Percentiles rank a stretch among this genome's conserved stretches.
phyloP scores from a whole-genome alignment of 1,284 basidiomycete genomes.

The Leccinum subfulvum region DNA sequence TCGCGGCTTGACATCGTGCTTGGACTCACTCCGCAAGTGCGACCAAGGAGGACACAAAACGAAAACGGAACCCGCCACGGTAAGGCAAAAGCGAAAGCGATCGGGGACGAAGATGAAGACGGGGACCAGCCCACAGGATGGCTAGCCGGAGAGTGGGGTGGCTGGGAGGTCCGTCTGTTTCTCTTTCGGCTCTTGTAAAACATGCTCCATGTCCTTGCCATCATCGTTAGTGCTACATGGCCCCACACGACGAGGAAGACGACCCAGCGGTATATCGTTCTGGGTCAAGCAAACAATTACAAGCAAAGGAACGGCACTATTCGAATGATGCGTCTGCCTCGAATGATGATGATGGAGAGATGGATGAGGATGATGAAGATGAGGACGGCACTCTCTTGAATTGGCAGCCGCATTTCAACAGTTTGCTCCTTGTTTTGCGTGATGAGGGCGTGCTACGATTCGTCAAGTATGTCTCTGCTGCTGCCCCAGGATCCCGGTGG shows the following conservation, averaged over 20 bases:
- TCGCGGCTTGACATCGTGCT: constrained; percentile 85
- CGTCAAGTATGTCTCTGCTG: constrained; percentile 90
- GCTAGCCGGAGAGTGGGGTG: constrained; percentile 83
- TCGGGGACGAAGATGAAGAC: constrained; percentile 36
- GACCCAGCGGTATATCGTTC: constrained; percentile 93
- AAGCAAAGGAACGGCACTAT: constrained; percentile 18
- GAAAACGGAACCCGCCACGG: constrained; percentile 13
- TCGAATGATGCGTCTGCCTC: constrained; percentile 18
- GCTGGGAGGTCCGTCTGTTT: constrained; percentile 75
- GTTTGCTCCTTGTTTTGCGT: constrained; percentile 84
- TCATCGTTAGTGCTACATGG: constrained; percentile 75
- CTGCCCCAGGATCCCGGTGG: constrained; percentile 86
- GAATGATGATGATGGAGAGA: constrained; percentile 26
- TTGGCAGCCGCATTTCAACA: constrained; percentile 89
- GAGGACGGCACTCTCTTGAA: constrained; percentile 82
- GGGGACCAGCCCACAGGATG: constrained; percentile 52
- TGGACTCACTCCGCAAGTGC: constrained; percentile 80
- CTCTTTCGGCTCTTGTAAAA: neutral
- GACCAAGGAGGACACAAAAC: constrained; percentile 21
- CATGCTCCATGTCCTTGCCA: neutral
- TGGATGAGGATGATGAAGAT: constrained; percentile 46
- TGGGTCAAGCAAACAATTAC: constrained; percentile 43
- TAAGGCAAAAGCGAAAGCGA: constrained; percentile 24
- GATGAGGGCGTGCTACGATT: constrained; percentile 94
- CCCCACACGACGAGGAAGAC: constrained; percentile 88